phyloP scores from a whole-genome alignment of 768 basidiomycete genomes.

The Kwoniella sp. region DNA sequence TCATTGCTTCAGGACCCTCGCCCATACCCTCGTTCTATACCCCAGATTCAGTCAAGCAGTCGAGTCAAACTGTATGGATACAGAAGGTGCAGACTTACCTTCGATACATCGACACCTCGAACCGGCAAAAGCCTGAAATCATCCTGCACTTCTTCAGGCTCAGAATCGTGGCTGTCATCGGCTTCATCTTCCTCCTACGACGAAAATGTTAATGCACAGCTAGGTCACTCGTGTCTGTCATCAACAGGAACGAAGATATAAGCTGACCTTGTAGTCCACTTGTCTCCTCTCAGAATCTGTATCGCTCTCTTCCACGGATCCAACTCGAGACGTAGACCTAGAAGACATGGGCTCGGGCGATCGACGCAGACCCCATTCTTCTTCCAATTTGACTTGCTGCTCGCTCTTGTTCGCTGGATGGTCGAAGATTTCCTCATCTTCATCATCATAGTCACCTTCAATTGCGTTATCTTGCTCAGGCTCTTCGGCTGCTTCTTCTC shows the following conservation, averaged over 20 bases:
- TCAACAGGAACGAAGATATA: too few relatives aligned
- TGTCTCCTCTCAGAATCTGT: conserved; percentile 21
- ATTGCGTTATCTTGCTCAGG: conserved; percentile 50
- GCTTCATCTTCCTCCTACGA: conserved; percentile 26
- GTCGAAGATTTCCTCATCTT: conserved; percentile 59
- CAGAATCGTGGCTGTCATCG: conserved; percentile 18
- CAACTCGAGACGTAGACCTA: conserved; percentile 4
- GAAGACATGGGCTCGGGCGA: conserved; percentile 12
- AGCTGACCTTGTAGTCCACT: conserved; percentile 11
- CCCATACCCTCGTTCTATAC: conserved; percentile 65
- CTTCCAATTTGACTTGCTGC: conserved; percentile 31
- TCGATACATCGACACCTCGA: conserved; percentile 10
- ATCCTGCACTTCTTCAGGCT: conserved; percentile 12
- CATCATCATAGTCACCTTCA: conserved; percentile 60
- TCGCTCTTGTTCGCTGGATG: conserved; percentile 15
- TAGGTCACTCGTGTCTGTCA: too few relatives aligned
- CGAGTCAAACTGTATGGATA: too few relatives aligned
- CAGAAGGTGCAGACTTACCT: conserved; percentile 8
- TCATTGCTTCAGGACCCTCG: conserved; percentile 67
- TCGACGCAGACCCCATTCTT: conserved; percentile 43
- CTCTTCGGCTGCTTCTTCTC: conserved; percentile 14
- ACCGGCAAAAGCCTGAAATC: conserved; percentile 21
- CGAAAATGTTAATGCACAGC: not conserved
- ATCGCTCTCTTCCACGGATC: conserved; percentile 30
- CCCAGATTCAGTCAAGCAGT: not conserved